Conservation (phyloP, 1,139 yeast species). For the Waltiozyma sp. region DNA sequence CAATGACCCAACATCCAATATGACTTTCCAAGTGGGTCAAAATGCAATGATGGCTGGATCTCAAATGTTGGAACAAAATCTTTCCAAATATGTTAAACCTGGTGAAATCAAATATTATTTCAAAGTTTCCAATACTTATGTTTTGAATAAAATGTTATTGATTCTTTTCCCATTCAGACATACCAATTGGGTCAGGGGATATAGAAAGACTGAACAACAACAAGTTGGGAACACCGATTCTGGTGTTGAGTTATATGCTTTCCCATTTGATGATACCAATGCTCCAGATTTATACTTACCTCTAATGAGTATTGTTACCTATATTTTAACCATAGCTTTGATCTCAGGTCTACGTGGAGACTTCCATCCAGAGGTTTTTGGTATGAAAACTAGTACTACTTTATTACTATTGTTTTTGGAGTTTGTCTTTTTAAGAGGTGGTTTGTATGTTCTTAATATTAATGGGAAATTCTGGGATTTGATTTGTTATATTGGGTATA, state of each 20-base stretch:
- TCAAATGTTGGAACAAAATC: constrained; percentile 63
- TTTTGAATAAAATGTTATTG: constrained; percentile 57
- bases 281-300: constrained; percentile 98
- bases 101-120: constrained; percentile 69
- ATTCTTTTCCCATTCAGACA: constrained; percentile 83
- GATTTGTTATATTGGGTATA: constrained; percentile 86
- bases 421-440: constrained; percentile 45
- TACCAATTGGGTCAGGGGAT: constrained; percentile 59
- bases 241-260: constrained; percentile 40
- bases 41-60: constrained; percentile 60
- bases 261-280: constrained; percentile 75
- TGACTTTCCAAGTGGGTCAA: constrained; percentile 86
- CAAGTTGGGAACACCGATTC: too few species aligned
- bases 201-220: constrained; percentile 11
- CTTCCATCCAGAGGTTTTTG: constrained; percentile 88
- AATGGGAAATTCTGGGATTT: constrained; percentile 65
- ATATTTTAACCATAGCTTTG: constrained; percentile 74
- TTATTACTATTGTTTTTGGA: constrained; percentile 76
- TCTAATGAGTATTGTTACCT: constrained; percentile 83
- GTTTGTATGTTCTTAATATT: constrained; percentile 50
- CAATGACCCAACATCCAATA: constrained; percentile 70
- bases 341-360: constrained; percentile 82
- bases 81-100: constrained; percentile 38
- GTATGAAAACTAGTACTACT: constrained; percentile 84
- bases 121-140: constrained; percentile 85